Evolutionary conservation across 1,284 basidiomycete species (phyloP).

Genomic region (Trichosporon coremiiforme): DNA sequence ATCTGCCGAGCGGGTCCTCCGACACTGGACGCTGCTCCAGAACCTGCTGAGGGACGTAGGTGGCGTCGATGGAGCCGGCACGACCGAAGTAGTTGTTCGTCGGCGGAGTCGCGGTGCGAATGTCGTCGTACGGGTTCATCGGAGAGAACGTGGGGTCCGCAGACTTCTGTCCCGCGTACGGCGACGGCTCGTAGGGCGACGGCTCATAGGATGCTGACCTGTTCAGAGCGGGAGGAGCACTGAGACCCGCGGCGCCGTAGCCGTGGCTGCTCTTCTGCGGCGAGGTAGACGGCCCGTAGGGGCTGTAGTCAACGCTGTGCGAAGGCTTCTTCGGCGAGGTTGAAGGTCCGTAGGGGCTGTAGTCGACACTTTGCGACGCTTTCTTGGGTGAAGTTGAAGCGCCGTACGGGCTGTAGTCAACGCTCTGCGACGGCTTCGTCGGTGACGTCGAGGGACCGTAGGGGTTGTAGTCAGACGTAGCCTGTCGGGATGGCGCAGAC

Average conservation of each 20-base stretch:
- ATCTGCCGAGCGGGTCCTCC: slow-evolving; percentile 79
- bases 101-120: slow-evolving; percentile 32
- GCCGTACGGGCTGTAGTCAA: slow-evolving; percentile 24
- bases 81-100: slow-evolving; percentile 58
- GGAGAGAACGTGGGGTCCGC: slow-evolving; percentile 21
- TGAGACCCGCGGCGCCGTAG: background rate
- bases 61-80: slow-evolving; percentile 71
- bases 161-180: slow-evolving; percentile 24
- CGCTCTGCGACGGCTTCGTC: background rate
- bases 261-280: slow-evolving; percentile 18
- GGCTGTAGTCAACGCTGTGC: slow-evolving; percentile 17
- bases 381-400: slow-evolving; percentile 12
- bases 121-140: slow-evolving; percentile 2
- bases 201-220: slow-evolving; percentile 23
- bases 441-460: slow-evolving; percentile 22
- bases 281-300: slow-evolving; percentile 14
- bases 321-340: slow-evolving; percentile 14
- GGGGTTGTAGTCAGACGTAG: slow-evolving; percentile 22
- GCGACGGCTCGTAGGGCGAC: slow-evolving; percentile 31
- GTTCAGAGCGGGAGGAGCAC: background rate
- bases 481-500: slow-evolving; percentile 15
- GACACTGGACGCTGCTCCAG: slow-evolving; percentile 57
- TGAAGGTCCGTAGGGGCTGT: slow-evolving; percentile 16
- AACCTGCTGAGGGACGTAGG: slow-evolving; percentile 56
- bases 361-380: slow-evolving; percentile 7